A percentile compares a stretch with the other conserved stretches of the same genome.
Conservation (phyloP, 2,329 filamentous ascomycete genomes). For the Penicillium sp. region DNA sequence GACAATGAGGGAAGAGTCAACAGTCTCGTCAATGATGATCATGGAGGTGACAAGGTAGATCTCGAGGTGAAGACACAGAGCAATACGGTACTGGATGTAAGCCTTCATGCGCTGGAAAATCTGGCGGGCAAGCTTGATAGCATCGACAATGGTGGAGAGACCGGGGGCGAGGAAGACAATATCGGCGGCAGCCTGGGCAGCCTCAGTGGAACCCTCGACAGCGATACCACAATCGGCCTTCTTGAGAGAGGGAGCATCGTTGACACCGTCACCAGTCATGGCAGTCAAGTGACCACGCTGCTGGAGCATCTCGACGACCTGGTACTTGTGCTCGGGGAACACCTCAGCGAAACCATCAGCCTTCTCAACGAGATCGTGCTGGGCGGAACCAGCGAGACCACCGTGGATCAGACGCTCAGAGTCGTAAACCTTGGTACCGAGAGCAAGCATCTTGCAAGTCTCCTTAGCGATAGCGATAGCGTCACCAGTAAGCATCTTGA, state of each 20-base stretch:
- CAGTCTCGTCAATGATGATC: slow-evolving; percentile 79
- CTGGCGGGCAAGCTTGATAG: slow-evolving; percentile 72
- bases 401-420: slow-evolving; percentile 76
- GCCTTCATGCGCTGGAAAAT: slow-evolving; percentile 80
- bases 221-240: slow-evolving; percentile 75
- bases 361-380: slow-evolving; percentile 72
- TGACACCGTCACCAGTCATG: slow-evolving; percentile 76
- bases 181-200: slow-evolving; percentile 71
- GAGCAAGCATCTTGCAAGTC: slow-evolving; percentile 77
- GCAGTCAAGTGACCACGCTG: slow-evolving; percentile 71
- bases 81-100: slow-evolving; percentile 77
- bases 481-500: slow-evolving; percentile 82
- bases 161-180: slow-evolving; percentile 75
- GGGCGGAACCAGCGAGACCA: slow-evolving; percentile 70
- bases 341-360: slow-evolving; percentile 75
- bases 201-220: slow-evolving; percentile 71
- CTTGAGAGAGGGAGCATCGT: slow-evolving; percentile 72
- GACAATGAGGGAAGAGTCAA: slow-evolving; percentile 65
- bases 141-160: slow-evolving; percentile 70
- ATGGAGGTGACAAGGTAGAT: slow-evolving; percentile 77
- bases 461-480: slow-evolving; percentile 79
- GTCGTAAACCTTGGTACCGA: slow-evolving; percentile 80
- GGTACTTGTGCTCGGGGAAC: slow-evolving; percentile 75
- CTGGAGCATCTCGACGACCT: slow-evolving; percentile 74
- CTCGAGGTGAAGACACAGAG: slow-evolving; percentile 72